These are phyloP conservation scores for Fusarium concolor DNA, from an alignment of 2,329 filamentous ascomycete species.

Conservation along the genomic window DNA sequence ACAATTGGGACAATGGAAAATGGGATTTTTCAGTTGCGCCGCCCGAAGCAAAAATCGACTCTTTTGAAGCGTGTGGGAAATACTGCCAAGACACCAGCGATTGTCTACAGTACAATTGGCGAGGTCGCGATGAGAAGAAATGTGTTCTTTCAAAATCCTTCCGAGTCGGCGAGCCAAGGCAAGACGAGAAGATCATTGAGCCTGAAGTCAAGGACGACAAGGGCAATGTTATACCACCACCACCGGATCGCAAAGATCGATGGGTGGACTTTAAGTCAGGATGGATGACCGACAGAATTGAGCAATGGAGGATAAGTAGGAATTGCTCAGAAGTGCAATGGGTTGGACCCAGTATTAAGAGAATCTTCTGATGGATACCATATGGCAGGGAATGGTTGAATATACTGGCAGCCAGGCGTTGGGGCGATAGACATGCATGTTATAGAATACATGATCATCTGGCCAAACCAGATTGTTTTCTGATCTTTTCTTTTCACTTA, in stretches of 20 bases:
- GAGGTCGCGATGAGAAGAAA: slow-evolving; percentile 47
- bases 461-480: not conserved
- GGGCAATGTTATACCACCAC: slow-evolving; percentile 40
- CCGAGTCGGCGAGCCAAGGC: slow-evolving; percentile 43
- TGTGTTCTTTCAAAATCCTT: slow-evolving; percentile 47
- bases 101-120: slow-evolving; percentile 50
- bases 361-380: slow-evolving; percentile 41
- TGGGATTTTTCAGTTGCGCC: slow-evolving; percentile 48
- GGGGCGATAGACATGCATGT: slow-evolving; percentile 11
- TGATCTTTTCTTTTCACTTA: not conserved
- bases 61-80: slow-evolving; percentile 45
- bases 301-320: slow-evolving; percentile 42
- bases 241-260: slow-evolving; percentile 30
- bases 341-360: slow-evolving; percentile 50
- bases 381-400: slow-evolving; percentile 2
- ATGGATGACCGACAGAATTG: slow-evolving; percentile 45
- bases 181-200: slow-evolving; percentile 41
- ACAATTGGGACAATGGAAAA: slow-evolving; percentile 51
- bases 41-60: slow-evolving; percentile 42
- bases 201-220: slow-evolving; percentile 44
- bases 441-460: slow-evolving; percentile 9
- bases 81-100: slow-evolving; percentile 43
- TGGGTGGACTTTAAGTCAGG: slow-evolving; percentile 50
- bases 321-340: slow-evolving; percentile 48
- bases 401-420: slow-evolving; percentile 38